Evolutionary conservation across 1,284 basidiomycete species (phyloP).

Genomic region (Porogramme epimiltina): DNA sequence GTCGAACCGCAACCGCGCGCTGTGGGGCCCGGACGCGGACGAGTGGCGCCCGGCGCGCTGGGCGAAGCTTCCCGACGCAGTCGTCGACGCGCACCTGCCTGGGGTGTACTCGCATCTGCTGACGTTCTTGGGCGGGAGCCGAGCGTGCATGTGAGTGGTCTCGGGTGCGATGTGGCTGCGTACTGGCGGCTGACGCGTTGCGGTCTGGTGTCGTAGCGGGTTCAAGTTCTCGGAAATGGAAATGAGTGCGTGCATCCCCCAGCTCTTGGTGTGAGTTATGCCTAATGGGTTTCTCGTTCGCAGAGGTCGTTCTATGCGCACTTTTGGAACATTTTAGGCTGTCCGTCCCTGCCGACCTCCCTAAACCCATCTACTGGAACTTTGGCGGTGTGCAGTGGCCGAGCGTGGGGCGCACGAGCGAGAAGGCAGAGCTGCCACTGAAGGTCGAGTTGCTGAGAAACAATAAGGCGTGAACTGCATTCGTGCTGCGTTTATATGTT

Average conservation of each 20-base stretch:
- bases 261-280: too few species aligned
- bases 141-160: conserved; percentile 32
- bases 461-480: too few species aligned
- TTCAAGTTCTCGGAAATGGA: conserved; percentile 19
- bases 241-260: conserved; percentile 15
- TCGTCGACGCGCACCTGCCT: conserved; percentile 4
- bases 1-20: conserved; percentile 2
- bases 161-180: neutral
- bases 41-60: conserved; percentile 13
- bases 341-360: conserved; percentile 1
- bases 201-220: conserved; percentile 1
- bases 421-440: conserved; percentile 14
- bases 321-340: conserved; percentile 18
- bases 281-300: neutral
- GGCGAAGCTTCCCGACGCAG: conserved; percentile 3
- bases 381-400: conserved; percentile 15
- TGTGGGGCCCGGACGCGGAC: conserved; percentile 6
- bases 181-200: neutral
- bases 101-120: conserved; percentile 17
- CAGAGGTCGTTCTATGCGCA: conserved; percentile 22
- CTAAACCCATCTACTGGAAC: conserved; percentile 20
- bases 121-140: conserved; percentile 33
- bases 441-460: conserved; percentile 4
- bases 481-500: too few species aligned
- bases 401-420: conserved; percentile 8